phyloP scores from a whole-genome alignment of 1,139 yeast species.

The Lodderomyces parapsilosis region DNA sequence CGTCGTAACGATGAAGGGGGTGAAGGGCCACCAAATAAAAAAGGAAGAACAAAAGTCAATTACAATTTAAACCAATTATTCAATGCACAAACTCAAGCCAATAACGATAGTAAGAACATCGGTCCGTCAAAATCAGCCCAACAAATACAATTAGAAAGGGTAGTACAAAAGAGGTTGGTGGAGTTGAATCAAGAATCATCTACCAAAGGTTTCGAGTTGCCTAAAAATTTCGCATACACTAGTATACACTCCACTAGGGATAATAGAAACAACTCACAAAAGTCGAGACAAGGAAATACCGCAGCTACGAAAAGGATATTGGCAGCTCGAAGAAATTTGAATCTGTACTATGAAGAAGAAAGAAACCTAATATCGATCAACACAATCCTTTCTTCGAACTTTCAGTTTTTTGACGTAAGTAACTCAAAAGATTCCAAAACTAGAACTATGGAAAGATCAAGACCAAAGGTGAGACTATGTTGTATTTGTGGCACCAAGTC shows the following conservation, averaged over 20 bases:
- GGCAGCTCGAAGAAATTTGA: slow-evolving; percentile 46
- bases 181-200: slow-evolving; percentile 38
- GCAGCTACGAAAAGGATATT: slow-evolving; percentile 46
- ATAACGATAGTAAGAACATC: slow-evolving; percentile 17
- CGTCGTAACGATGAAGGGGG: slow-evolving; percentile 11
- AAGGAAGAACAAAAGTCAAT: slow-evolving; percentile 42
- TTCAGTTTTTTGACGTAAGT: slow-evolving; percentile 39
- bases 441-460: slow-evolving; percentile 19
- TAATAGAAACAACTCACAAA: slow-evolving; percentile 18
- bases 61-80: slow-evolving; percentile 45
- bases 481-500: slow-evolving; percentile 44
- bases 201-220: slow-evolving; percentile 36
- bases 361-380: slow-evolving; percentile 44
- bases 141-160: slow-evolving; percentile 42
- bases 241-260: slow-evolving; percentile 24
- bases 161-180: slow-evolving; percentile 35
- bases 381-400: slow-evolving; percentile 40
- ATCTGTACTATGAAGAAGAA: slow-evolving; percentile 49
- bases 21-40: slow-evolving; percentile 20
- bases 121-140: slow-evolving; percentile 46
- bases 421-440: slow-evolving; percentile 17
- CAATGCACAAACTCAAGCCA: slow-evolving; percentile 43
- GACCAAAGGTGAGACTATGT: slow-evolving; percentile 40
- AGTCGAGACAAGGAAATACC: slow-evolving; percentile 41
- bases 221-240: slow-evolving; percentile 41